These are phyloP conservation scores for Papiliotrema nemorosa DNA, from an alignment of 1,284 basidiomycete genomes.

Conservation along the genomic window DNA sequence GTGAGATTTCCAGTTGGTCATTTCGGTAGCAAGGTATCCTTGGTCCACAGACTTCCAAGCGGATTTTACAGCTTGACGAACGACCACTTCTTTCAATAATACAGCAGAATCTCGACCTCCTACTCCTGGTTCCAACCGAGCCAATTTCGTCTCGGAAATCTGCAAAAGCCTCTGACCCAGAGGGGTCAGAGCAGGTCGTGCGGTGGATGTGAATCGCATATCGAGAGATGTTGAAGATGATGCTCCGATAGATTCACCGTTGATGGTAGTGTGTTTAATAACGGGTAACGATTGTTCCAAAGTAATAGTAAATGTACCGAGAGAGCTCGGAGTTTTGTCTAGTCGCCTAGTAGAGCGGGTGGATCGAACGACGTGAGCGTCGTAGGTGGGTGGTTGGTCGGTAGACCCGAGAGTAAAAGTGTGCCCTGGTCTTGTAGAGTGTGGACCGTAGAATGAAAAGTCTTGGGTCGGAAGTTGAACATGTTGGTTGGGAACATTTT, in stretches of 20 bases:
- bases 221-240: neutral
- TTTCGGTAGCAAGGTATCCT: slow-evolving; percentile 20
- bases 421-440: neutral
- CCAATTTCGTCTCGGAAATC: slow-evolving; percentile 40
- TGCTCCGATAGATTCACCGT: neutral
- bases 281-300: neutral
- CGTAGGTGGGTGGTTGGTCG: neutral
- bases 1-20: slow-evolving; percentile 34
- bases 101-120: slow-evolving; percentile 24
- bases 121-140: slow-evolving; percentile 24
- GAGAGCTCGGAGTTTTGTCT: neutral
- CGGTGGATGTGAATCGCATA: slow-evolving; percentile 37
- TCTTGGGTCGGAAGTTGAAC: neutral
- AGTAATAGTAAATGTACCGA: neutral
- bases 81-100: slow-evolving; percentile 32
- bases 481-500: neutral
- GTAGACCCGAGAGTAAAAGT: too few species aligned
- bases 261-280: neutral
- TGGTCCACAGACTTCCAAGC: slow-evolving; percentile 41
- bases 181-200: slow-evolving; percentile 38
- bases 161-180: slow-evolving; percentile 38
- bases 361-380: neutral
- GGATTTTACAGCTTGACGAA: slow-evolving; percentile 36
- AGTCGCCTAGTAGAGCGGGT: slow-evolving; percentile 1
- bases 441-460: neutral